A percentile compares a stretch with the other conserved stretches of the same genome.
phyloP scores from a whole-genome alignment of 2,329 filamentous ascomycete genomes.

The Colletotrichum salicis region DNA sequence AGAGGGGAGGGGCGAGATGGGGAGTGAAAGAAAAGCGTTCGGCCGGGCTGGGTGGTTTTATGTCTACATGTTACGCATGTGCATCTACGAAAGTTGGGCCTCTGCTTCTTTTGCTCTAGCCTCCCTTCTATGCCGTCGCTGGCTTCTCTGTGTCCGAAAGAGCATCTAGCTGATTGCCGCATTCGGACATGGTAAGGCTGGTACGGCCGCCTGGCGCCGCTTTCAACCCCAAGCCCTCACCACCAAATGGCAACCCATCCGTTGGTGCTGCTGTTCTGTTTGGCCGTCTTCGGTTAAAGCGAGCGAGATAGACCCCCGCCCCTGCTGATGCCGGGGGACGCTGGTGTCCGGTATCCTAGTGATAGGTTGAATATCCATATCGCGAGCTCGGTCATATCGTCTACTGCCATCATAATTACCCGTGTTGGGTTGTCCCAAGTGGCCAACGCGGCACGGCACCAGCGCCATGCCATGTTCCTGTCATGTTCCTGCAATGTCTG shows the following conservation, averaged over 20 bases:
- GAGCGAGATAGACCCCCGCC: conserved; percentile 14
- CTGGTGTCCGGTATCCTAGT: not conserved
- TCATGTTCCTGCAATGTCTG: not conserved
- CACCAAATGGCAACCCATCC: not conserved
- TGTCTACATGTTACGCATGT: conserved; percentile 35
- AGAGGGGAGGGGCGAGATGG: conserved; percentile 14
- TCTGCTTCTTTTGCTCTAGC: conserved; percentile 28
- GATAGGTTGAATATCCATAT: not conserved
- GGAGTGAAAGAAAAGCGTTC: conserved; percentile 35
- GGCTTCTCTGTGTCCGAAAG: conserved; percentile 37
- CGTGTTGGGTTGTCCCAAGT: not conserved
- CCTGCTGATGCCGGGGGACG: not conserved
- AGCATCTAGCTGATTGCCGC: conserved; percentile 37
- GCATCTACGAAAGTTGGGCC: conserved; percentile 13
- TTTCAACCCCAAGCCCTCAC: not conserved
- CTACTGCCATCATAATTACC: conserved; percentile 1
- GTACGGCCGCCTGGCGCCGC: conserved; percentile 31
- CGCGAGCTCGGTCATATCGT: not conserved
- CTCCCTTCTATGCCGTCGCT: conserved; percentile 29
- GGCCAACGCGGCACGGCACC: not conserved
- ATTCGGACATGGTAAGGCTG: conserved; percentile 33
- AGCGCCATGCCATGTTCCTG: not conserved
- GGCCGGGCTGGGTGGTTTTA: conserved; percentile 32
- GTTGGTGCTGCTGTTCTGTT: conserved; percentile 15
- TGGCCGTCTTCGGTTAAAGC: conserved; percentile 34